Conservation (phyloP, 768 basidiomycete genomes). For the Lentinula lateritia region DNA sequence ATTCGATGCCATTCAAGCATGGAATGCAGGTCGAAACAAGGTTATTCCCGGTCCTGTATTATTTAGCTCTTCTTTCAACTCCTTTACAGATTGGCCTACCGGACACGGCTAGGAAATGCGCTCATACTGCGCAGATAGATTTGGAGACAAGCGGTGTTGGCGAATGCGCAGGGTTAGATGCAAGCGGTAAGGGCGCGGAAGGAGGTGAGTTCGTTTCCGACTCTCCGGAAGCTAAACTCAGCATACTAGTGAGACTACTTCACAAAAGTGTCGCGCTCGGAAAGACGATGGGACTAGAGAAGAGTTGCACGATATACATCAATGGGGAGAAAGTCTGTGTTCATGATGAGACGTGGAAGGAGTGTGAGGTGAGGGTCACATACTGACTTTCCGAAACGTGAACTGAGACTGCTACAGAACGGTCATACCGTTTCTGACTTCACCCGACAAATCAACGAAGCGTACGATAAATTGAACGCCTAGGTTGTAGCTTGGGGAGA, state of each 20-base stretch:
- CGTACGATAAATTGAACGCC: constrained; percentile 60
- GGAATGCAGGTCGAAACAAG: constrained; percentile 1
- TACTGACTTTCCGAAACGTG: not conserved
- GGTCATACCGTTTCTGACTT: constrained; percentile 77
- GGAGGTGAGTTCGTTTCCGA: constrained; percentile 25
- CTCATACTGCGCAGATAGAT: constrained; percentile 53
- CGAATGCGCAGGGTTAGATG: constrained; percentile 56
- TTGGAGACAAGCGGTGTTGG: constrained; percentile 60
- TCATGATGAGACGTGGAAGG: constrained; percentile 72
- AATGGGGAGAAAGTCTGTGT: constrained; percentile 63
- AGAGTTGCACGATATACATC: constrained; percentile 86
- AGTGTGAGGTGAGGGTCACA: constrained; percentile 59
- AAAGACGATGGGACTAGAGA: constrained; percentile 47
- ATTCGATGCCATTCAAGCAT: not conserved
- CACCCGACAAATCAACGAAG: constrained; percentile 68
- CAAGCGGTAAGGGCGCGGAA: constrained; percentile 56
- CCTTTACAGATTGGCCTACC: constrained; percentile 50
- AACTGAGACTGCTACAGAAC: constrained; percentile 34
- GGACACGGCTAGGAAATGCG: constrained; percentile 62
- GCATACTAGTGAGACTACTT: constrained; percentile 33
- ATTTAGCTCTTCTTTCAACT: not conserved
- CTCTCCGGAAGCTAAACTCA: not conserved
- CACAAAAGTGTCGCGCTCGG: constrained; percentile 49
- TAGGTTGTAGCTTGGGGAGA: not conserved
- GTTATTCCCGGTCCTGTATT: not conserved